A percentile compares a stretch with the other conserved stretches of the same genome.
These are phyloP conservation scores for Domatiomyces globalis DNA, from an alignment of 2,329 filamentous ascomycete genomes.

Conservation along the genomic window DNA sequence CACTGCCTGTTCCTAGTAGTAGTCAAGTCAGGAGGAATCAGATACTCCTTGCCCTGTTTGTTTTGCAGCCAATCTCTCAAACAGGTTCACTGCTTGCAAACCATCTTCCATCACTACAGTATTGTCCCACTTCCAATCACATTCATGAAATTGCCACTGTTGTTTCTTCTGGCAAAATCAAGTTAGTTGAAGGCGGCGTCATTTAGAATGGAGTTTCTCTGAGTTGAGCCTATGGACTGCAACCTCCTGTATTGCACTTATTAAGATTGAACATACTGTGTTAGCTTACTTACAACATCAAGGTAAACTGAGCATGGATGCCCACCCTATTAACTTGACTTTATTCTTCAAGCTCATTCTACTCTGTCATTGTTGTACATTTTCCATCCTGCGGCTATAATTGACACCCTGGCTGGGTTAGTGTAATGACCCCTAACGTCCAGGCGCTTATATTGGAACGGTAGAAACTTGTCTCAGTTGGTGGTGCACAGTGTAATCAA, in stretches of 20 bases:
- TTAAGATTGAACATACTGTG: background rate
- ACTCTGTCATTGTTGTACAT: background rate
- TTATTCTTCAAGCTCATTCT: background rate
- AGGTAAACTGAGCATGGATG: background rate
- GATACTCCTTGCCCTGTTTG: too few relatives aligned
- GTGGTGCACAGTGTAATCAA: constrained; percentile 8
- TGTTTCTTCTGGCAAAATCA: background rate
- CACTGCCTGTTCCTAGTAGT: background rate
- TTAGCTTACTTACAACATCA: background rate
- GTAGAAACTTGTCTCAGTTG: background rate
- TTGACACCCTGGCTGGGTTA: background rate
- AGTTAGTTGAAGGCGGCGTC: background rate
- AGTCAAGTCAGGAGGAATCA: background rate
- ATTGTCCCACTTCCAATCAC: too few relatives aligned
- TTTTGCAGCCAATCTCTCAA: too few relatives aligned
- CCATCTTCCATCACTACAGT: too few relatives aligned
- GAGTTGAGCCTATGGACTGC: background rate
- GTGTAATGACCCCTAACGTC: background rate
- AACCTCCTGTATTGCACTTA: background rate
- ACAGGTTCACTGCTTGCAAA: too few relatives aligned
- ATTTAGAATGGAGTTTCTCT: background rate
- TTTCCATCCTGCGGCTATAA: background rate
- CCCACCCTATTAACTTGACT: background rate
- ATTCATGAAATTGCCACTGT: background rate
- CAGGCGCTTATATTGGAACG: background rate